phyloP scores from a whole-genome alignment of 1,284 basidiomycete genomes.

The Cystobasidium slooffiae region DNA sequence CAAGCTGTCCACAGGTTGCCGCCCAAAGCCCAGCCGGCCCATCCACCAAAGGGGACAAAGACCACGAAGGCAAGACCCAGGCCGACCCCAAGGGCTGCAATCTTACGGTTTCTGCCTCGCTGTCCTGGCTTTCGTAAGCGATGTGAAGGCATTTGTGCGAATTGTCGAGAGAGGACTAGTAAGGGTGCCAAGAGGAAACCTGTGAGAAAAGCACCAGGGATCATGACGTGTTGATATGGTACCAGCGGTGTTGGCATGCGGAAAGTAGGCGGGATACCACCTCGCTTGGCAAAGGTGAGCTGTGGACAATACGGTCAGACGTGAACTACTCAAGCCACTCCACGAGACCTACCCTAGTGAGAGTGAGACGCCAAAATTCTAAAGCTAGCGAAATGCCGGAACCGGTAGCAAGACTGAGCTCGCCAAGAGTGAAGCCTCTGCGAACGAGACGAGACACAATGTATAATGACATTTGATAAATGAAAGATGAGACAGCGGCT shows the following conservation, averaged over 20 bases:
- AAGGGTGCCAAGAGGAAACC: conserved; percentile 94
- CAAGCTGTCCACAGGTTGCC: conserved; percentile 70
- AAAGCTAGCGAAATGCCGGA: conserved; percentile 84
- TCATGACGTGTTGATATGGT: conserved; percentile 88
- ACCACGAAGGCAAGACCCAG: conserved; percentile 76
- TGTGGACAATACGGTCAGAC: conserved; percentile 60
- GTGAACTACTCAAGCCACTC: conserved; percentile 60
- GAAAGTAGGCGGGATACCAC: conserved; percentile 64
- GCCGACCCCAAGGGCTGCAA: conserved; percentile 86
- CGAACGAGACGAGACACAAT: conserved; percentile 86
- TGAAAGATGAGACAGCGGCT: conserved; percentile 71
- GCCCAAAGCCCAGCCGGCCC: conserved; percentile 86
- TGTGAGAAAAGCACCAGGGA: conserved; percentile 86
- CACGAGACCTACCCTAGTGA: conserved; percentile 46
- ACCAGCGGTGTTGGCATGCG: conserved; percentile 90
- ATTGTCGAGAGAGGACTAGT: conserved; percentile 86
- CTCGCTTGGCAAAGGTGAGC: conserved; percentile 77
- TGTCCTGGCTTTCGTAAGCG: conserved; percentile 76
- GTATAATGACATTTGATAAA: conserved; percentile 92
- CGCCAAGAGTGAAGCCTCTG: conserved; percentile 91
- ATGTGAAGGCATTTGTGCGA: conserved; percentile 87
- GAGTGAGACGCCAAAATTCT: conserved; percentile 62
- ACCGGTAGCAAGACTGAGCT: conserved; percentile 83
- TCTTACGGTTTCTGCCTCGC: conserved; percentile 78
- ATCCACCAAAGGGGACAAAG: conserved; percentile 83